Evolutionary conservation across 306 rosid genomes (phyloP).

Genomic region (Cucumis melo): DNA sequence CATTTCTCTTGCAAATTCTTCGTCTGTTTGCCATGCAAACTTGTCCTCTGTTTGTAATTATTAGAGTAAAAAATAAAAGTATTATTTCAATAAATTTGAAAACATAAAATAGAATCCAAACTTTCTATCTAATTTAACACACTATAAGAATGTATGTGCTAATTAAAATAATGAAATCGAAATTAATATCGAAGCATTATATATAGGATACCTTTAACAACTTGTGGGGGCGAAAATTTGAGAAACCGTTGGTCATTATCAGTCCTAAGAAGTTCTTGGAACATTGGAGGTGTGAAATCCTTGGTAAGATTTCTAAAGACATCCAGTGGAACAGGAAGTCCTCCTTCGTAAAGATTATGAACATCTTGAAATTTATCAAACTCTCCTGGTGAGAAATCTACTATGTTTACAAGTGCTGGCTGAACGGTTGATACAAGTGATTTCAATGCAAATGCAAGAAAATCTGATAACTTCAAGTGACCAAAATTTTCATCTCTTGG

Average conservation of each 20-base stretch:
- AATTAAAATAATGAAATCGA: too few species aligned
- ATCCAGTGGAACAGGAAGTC: slow-evolving; percentile 38
- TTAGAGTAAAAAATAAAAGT: neutral
- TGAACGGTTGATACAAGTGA: slow-evolving; percentile 37
- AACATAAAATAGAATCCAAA: too few species aligned
- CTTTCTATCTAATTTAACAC: too few species aligned
- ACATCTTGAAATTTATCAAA: slow-evolving; percentile 55
- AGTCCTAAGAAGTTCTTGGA: slow-evolving; percentile 52
- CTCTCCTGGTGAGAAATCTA: slow-evolving; percentile 36
- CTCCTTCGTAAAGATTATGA: slow-evolving; percentile 59
- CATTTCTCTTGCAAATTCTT: slow-evolving; percentile 87
- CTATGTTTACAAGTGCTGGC: slow-evolving; percentile 45
- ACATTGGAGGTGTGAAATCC: slow-evolving; percentile 34
- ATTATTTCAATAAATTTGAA: neutral
- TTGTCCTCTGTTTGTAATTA: slow-evolving; percentile 28
- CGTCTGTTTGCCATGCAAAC: slow-evolving; percentile 40
- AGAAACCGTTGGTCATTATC: slow-evolving; percentile 40
- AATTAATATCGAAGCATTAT: neutral
- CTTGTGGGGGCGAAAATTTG: slow-evolving; percentile 62
- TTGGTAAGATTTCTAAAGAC: slow-evolving; percentile 29
- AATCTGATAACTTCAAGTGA: slow-evolving; percentile 66
- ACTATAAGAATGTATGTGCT: too few species aligned
- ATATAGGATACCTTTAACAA: slow-evolving; percentile 48
- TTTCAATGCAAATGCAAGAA: slow-evolving; percentile 58
- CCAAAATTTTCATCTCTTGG: slow-evolving; percentile 83